Evolutionary conservation across 768 basidiomycete genomes (phyloP), one percentile per base, ranked within the genome.

Genomic region (Calocera cornea): DNA sequence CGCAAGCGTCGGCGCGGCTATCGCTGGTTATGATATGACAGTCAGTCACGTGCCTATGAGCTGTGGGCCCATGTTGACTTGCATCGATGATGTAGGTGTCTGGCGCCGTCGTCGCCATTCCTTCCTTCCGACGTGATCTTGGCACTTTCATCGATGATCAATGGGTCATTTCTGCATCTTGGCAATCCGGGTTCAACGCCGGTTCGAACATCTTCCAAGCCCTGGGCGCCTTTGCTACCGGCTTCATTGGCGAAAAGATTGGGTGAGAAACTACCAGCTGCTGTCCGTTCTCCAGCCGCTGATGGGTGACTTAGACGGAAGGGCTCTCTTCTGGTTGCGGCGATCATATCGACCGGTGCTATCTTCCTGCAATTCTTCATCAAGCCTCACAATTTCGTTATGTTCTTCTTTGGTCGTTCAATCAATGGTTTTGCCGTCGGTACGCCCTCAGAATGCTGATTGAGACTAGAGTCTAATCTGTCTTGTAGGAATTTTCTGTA

Each of bases 361-460:
- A 27, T 60, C 54, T 60, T 60, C 27, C 54, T 60, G 27, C 54
- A 60, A 31, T 60, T 60, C 54, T 60, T 60, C 54, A 60, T 60
- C 31, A 2, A 19, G 31, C 54, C 54, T 10, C 54, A 60, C 19
- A 33, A 60, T 19, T 60, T 60, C 54, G 54, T 60, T 27, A 60
- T 60, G 54, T 60, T 60, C 54, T 60, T 60, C 31, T 60, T 60
- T 27, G 54, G 54, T 33, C 54, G 54, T 33, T 14, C 54, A 60
- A 27, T 60, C 54, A 60, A 60, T 22, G 54, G 54, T 7, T 60
- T 60, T 33, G 54, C 54, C 10, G 54, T 60, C 27, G 54, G 54
- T 60, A 60, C 24, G 54, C 5, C 31, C 22, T 60, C 7, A 10
- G 14, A 29, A 60, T 60, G 27, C 2, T 47, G 3, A 19, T 47